Percentiles rank a stretch among this genome's conserved stretches.
These are phyloP conservation scores for Septoria petroselini DNA, from an alignment of 2,329 filamentous ascomycete genomes.

Conservation along the genomic window DNA sequence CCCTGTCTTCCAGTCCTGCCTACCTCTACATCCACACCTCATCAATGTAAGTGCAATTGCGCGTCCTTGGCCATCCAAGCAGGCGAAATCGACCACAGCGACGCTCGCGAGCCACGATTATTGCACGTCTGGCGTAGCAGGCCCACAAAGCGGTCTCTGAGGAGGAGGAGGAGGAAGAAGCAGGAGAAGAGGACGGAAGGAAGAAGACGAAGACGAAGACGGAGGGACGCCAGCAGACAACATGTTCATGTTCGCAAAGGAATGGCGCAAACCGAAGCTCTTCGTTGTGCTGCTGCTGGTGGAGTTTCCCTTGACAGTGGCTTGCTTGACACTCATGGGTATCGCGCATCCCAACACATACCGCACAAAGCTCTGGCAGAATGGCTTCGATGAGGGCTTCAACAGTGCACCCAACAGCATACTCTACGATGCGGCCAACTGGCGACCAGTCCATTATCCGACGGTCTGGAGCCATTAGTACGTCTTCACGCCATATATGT, in stretches of 20 bases:
- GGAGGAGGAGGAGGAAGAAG: not conserved
- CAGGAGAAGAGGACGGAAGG: not conserved
- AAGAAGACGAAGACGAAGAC: not conserved
- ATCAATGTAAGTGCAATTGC: conserved; percentile 6
- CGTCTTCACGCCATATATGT: conserved; percentile 42
- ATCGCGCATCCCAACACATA: conserved; percentile 71
- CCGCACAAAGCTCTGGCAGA: conserved; percentile 68
- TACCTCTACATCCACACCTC: not conserved
- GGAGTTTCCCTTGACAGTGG: conserved; percentile 65
- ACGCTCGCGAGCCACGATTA: not conserved
- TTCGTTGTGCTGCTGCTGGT: conserved; percentile 58
- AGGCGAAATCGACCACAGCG: not conserved
- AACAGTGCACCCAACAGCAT: conserved; percentile 70
- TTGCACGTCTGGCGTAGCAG: not conserved
- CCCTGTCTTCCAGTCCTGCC: not conserved
- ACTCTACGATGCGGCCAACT: conserved; percentile 71
- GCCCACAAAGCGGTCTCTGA: not conserved
- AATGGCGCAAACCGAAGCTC: conserved; percentile 53
- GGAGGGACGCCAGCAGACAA: not conserved
- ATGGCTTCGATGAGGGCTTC: conserved; percentile 67
- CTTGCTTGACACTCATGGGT: conserved; percentile 66
- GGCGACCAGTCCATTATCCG: conserved; percentile 59
- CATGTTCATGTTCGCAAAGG: conserved; percentile 41
- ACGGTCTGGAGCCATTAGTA: conserved; percentile 72
- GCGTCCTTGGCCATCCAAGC: not conserved